A percentile compares a stretch with the other conserved stretches of the same genome.
These are phyloP conservation scores for Beauveria scarabaeidicola DNA, from an alignment of 2,329 filamentous ascomycete genomes.

Conservation along the genomic window DNA sequence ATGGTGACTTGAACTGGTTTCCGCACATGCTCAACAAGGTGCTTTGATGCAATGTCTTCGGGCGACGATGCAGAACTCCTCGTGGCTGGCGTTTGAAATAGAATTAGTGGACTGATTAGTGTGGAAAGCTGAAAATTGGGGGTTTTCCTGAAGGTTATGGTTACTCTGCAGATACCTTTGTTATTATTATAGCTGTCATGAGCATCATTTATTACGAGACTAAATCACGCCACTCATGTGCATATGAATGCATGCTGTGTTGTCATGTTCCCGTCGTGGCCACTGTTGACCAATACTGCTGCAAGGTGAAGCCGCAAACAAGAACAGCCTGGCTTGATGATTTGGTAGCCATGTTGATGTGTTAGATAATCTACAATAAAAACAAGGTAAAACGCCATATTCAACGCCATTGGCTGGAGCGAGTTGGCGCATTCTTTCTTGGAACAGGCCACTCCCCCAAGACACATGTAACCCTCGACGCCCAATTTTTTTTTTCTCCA, in stretches of 20 bases:
- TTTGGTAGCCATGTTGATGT: background rate
- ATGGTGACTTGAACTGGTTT: background rate
- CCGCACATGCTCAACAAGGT: background rate
- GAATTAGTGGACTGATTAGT: constrained; percentile 2
- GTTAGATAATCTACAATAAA: background rate
- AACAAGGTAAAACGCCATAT: background rate
- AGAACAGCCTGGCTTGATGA: background rate
- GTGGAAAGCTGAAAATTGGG: background rate
- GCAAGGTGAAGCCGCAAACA: too few relatives aligned
- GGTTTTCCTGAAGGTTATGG: constrained; percentile 2
- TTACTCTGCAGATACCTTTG: constrained; percentile 12
- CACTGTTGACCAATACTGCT: too few relatives aligned
- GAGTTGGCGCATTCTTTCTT: background rate
- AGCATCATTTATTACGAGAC: constrained; percentile 6
- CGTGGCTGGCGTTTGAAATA: constrained; percentile 1
- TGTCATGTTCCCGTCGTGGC: background rate
- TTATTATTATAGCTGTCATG: constrained; percentile 13
- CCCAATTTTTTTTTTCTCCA: too few relatives aligned
- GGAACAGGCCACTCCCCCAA: background rate
- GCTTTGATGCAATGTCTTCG: background rate
- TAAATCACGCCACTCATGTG: background rate
- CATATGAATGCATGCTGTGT: background rate
- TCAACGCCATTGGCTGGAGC: background rate
- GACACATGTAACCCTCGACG: background rate
- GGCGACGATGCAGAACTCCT: background rate